Conservation (phyloP, 2,329 filamentous ascomycete genomes). For the Aspergillus sp. region DNA sequence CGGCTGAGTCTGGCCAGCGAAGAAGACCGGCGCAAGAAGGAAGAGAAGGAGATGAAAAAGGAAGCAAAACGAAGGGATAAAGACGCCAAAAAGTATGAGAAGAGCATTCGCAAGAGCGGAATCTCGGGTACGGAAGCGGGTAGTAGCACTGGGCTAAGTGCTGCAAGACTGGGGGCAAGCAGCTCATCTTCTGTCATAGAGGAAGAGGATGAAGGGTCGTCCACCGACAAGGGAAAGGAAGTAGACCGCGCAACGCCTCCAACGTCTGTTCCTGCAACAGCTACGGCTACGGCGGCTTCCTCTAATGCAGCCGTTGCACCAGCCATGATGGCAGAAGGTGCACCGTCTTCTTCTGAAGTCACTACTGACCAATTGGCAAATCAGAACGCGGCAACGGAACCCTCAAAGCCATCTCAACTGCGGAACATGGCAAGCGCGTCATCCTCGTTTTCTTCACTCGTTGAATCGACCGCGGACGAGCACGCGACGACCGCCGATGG, state of each 20-base stretch:
- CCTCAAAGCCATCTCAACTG: conserved; percentile 61
- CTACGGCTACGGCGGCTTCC: conserved; percentile 27
- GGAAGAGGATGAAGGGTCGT: conserved; percentile 29
- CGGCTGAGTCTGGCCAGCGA: conserved; percentile 83
- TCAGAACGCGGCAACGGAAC: conserved; percentile 40
- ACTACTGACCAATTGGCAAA: conserved; percentile 13
- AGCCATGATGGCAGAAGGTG: conserved; percentile 4
- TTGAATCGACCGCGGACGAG: conserved; percentile 51
- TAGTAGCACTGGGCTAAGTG: conserved; percentile 57
- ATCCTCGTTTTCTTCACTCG: conserved; percentile 69
- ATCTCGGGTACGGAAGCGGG: conserved; percentile 22
- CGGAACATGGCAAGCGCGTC: conserved; percentile 83
- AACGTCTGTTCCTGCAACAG: conserved; percentile 2
- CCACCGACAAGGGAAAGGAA: conserved; percentile 59
- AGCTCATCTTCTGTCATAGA: conserved; percentile 26
- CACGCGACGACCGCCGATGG: conserved; percentile 41
- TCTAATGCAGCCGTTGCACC: background rate
- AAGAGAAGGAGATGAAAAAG: conserved; percentile 73
- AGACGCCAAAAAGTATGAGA: conserved; percentile 68
- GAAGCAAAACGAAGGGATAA: conserved; percentile 81
- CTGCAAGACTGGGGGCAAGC: conserved; percentile 25
- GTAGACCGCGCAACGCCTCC: conserved; percentile 50
- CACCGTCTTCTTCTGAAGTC: conserved; percentile 15
- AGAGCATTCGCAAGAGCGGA: conserved; percentile 59
- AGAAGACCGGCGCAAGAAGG: conserved; percentile 81